Evolutionary conservation across 1,284 basidiomycete genomes (phyloP), one percentile per base, ranked within the genome.

Genomic region (Paramarasmius palmivorus): DNA sequence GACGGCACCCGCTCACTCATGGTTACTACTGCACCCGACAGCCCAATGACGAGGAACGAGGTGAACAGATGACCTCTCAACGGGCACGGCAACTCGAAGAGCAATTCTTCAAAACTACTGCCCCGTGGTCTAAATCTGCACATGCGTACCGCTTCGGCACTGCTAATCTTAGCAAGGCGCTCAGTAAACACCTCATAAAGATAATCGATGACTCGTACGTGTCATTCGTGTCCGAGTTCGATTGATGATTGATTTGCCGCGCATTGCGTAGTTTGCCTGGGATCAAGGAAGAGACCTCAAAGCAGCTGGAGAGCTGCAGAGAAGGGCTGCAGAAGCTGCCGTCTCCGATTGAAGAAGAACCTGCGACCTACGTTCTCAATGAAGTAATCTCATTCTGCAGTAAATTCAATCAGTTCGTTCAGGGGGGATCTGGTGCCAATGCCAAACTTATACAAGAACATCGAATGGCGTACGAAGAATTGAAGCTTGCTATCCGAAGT

Each of bases 11-110:
- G 0, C 68, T 83, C 2, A 50, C 60, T 0, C 72, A 81, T 44
- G 76, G 77, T 4, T 84, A 80, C 77, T 84, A 72, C 61, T 76
- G 74, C 29, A 78, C 82, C 10, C 82, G 82, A 52, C 81, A 79
- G 40, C 80, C 80, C 0, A 70, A 73, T 37, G 68, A 75, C 0
- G 65, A 67, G 4, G 71, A 71, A 0, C 67, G 84, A 2, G 57
- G 62, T 17, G 59, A 60, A 4, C 75, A 75, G 1, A 71, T 81
- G 19, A 69, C 73, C 0, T 78, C 75, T 69, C 55, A 60, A 10
- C 69, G 74, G 5, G 81, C 80, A 0, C 73, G 79, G 3, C 61
- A 57, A 9, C 58, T 72, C 58, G 83, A 88, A 68, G 68, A 72
- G 54, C 63, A 75, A 44, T 90, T 81, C 68, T 84, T 88, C 68